Evolutionary conservation across 148 eudicot genomes (phyloP), one percentile per base, ranked within the genome.

Genomic region (Chenopodium quinoa): DNA sequence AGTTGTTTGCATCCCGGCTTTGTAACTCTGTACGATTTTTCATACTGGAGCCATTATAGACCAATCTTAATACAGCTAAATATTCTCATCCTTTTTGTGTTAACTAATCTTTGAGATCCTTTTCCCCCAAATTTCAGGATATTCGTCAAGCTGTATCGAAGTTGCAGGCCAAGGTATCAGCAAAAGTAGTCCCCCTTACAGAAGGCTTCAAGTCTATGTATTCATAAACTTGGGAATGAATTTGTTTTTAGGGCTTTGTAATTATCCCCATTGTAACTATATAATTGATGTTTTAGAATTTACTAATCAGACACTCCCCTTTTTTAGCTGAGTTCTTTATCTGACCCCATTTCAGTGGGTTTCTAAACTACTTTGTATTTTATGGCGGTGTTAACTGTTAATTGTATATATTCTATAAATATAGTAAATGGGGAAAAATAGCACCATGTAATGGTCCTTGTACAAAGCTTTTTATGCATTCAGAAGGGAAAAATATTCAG

Each of bases 71-170:
- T 25, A 12, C 23, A 27, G 19, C 46, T 13, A 23, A 27, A 56
- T 62, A 27, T 9, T 34, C 12, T 64, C 27, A 10, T 75, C 1
- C 29, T 7, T 75, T 40, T 25, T 75, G 5, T 80, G 14, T 62
- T 46, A 7, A 31, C 29, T 77, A 22, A 67, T 65, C 12, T 29
- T 19, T 68, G 16, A 74, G 52, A 79, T 22, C 22, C 31, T 8
- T 16, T 64, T 4, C 78, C 46, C 2, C 75, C 10, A 14, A 66
- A 47, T 80, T 62, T 12, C 88, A 95, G 99, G 99, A 95, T 70
- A 95, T 95, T 32, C 94, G 93, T n/a, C 88, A 86, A 86, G 99
- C 97, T 29, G 94, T 92, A 70, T 84, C 97, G 7, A 91, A 90
- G 85, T 78, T 95, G 89, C 99, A 95, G 82, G 63, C 92, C 7